These are phyloP conservation scores for Ilyonectria sp. DNA, from an alignment of 2,329 filamentous ascomycete genomes.

Conservation along the genomic window DNA sequence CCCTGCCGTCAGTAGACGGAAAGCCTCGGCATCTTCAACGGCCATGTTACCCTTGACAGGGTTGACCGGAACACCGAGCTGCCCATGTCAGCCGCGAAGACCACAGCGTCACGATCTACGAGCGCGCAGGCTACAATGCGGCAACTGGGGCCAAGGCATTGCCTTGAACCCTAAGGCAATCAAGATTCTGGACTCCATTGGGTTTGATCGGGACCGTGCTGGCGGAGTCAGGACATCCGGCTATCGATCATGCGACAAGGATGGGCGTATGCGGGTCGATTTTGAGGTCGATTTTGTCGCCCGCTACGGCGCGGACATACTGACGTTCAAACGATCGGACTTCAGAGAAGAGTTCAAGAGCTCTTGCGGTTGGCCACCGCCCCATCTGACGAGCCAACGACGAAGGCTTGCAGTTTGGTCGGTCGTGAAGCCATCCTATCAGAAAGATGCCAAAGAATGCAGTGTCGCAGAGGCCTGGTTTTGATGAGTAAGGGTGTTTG, in stretches of 20 bases:
- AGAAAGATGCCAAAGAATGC: background rate
- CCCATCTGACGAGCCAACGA: background rate
- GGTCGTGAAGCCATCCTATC: background rate
- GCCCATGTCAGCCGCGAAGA: background rate
- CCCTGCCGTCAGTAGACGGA: background rate
- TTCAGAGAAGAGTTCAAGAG: constrained; percentile 1
- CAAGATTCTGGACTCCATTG: background rate
- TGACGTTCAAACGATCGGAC: background rate
- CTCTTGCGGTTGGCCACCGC: background rate
- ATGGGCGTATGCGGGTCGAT: background rate
- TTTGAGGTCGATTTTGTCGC: background rate
- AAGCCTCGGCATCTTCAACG: background rate
- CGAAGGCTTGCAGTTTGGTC: background rate
- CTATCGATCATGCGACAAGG: background rate
- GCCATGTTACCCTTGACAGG: background rate
- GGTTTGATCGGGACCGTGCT: background rate
- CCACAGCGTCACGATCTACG: background rate
- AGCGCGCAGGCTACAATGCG: background rate
- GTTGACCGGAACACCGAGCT: background rate
- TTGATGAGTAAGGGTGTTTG: background rate
- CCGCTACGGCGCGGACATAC: background rate
- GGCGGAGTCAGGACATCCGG: background rate
- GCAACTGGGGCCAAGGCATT: background rate
- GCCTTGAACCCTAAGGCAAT: background rate
- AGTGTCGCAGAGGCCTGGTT: background rate